These are phyloP conservation scores for Chlorociboria aeruginascens DNA, from an alignment of 495 filamentous ascomycete genomes.

Conservation along the genomic window DNA sequence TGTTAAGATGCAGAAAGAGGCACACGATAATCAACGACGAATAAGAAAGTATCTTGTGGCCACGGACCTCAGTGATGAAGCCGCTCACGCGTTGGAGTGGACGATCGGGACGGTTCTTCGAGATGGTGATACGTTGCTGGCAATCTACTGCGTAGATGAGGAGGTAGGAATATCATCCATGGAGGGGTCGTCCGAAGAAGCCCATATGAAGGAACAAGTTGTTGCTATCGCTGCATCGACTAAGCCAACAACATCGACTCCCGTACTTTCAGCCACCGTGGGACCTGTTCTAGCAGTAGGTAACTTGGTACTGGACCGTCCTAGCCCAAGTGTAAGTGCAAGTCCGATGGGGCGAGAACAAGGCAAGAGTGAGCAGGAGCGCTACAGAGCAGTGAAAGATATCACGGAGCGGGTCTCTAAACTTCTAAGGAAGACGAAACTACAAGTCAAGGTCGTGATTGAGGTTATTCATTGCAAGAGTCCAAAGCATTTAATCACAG, in stretches of 20 bases:
- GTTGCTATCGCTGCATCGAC: constrained; percentile 31
- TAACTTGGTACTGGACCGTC: constrained; percentile 14
- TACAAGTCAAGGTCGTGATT: constrained; percentile 84
- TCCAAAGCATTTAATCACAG: constrained; percentile 72
- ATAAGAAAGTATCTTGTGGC: constrained; percentile 85
- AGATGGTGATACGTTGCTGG: constrained; percentile 86
- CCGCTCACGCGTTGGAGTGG: constrained; percentile 90
- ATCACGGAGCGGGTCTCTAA: constrained; percentile 72
- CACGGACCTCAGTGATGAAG: constrained; percentile 86
- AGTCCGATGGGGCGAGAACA: constrained; percentile 20
- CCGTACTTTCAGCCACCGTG: constrained; percentile 22
- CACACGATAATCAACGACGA: constrained; percentile 60
- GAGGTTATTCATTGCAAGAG: constrained; percentile 98
- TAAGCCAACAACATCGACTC: constrained; percentile 19
- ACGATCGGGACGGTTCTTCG: constrained; percentile 91
- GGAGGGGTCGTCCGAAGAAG: constrained; percentile 27
- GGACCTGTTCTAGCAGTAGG: constrained; percentile 8
- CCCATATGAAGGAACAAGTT: constrained; percentile 59
- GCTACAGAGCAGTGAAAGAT: constrained; percentile 59
- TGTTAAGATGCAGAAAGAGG: constrained; percentile 52
- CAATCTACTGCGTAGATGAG: constrained; percentile 84
- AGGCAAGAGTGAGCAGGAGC: constrained; percentile 60
- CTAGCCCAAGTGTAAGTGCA: constrained; percentile 9
- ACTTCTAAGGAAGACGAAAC: constrained; percentile 73
- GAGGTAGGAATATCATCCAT: constrained; percentile 44